Evolutionary conservation across 192 early-diverging fungal species (phyloP), one percentile per base, ranked within the genome.

Genomic region (Paraglomus brasilianum): DNA sequence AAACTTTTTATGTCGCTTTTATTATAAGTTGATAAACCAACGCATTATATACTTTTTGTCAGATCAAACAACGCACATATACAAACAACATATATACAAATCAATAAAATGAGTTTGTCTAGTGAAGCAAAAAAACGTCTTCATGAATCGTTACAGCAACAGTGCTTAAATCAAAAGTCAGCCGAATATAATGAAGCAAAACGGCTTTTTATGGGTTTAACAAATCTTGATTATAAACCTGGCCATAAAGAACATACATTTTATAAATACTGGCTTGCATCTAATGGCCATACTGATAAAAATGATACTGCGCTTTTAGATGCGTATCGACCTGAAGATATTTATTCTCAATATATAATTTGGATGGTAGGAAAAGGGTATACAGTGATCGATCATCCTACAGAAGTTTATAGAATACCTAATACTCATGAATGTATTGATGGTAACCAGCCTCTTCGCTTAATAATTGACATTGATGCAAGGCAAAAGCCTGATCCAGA

Each of bases 101-200:
- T 56, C 53, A 56, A 56, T 56, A 56, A 56, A 56, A 56, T 56
- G 53, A 56, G 21, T 56, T 30, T 56, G 53, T 56, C 53, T 56
- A 56, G 53, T 56, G 53, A 56, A 21, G 53, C 53, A 17, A 56
- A 56, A 56, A 56, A 56, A 21, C 53, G 21, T 56, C 53, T 56
- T 30, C 21, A 4, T 56, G 21, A 56, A 56, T 56, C 53, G 4
- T 56, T 56, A 56, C 15, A 56, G 6, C 53, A 56, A 56, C 53
- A 56, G 21, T 56, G 53, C 21, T 30, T 56, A 56, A 56, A 56
- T 56, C 53, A 56, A 56, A 56, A 56, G 36, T 56, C 36, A 6
- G 53, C 7, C 1, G 21, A 56, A 56, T 56, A 56, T 56, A 56
- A 56, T 56, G 53, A 56, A 56, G 53, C 53, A 56, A 56, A 56